Conservation (phyloP, 768 basidiomycete species). For the Leccinum broughii region DNA sequence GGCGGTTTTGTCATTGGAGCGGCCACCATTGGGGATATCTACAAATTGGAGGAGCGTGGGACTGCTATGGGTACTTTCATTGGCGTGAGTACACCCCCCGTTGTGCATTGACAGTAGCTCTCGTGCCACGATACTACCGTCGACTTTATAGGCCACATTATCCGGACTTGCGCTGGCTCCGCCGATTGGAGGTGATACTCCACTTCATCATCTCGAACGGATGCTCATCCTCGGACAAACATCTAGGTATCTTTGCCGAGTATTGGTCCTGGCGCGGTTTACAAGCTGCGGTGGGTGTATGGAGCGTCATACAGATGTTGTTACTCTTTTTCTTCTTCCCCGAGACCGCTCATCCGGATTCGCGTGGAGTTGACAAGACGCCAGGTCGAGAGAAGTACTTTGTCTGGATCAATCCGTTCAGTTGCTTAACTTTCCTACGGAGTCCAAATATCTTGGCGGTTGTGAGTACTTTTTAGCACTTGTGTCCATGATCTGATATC, state of each 20-base stretch:
- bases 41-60: conserved; percentile 60
- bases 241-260: conserved; percentile 47
- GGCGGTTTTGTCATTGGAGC: conserved; percentile 55
- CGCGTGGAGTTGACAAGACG: conserved; percentile 52
- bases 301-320: conserved; percentile 41
- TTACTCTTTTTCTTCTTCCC: conserved; percentile 52
- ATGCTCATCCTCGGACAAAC: not conserved
- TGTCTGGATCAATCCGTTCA: conserved; percentile 61
- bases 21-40: conserved; percentile 67
- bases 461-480: conserved; percentile 42
- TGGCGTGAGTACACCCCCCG: conserved; percentile 37
- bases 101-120: not conserved
- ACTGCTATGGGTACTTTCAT: conserved; percentile 61
- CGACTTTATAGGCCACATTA: conserved; percentile 40
- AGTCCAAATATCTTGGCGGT: conserved; percentile 59
- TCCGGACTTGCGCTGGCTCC: conserved; percentile 66
- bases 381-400: conserved; percentile 23
- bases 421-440: conserved; percentile 48
- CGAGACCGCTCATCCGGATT: conserved; percentile 65
- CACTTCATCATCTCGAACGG: not conserved
- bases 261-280: conserved; percentile 69
- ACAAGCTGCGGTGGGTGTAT: conserved; percentile 47
- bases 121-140: not conserved
- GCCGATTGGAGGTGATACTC: conserved; percentile 47
- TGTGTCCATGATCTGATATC: not conserved